Base-by-base conservation (phyloP, 805 yeast species). In the Pichia cabralensis region DNA sequence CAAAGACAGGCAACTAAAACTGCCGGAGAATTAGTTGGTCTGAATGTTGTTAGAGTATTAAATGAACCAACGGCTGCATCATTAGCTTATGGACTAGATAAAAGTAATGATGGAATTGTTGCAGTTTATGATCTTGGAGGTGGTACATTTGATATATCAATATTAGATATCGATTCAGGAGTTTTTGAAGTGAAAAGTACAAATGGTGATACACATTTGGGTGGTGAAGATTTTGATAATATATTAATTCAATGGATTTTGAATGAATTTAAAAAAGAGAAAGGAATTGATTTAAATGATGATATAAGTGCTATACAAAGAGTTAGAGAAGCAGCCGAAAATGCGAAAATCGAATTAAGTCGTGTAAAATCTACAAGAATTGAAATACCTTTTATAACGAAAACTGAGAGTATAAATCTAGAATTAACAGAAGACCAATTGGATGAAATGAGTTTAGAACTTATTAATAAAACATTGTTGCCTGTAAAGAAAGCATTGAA, bases 91-190 rank as follows among this genome's bases (percentile, higher is more conserved):
- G 96, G 96, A 53, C 71, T 85, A 51, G 95, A 85, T 13, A 44
- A 59, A 62, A 72, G 78, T 62, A 74, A 69, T 57, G 81, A 78
- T 54, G 64, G 64, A 9, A 48, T 62, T 56, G 89, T 88, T 47
- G 96, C 96, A 34, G 96, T 86, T 43, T 86, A 85, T 69, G 96
- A 86, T 69, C 71, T 86, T 49, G 96, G 96, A 68, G 96, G 96
- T 55, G 96, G 96, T 67, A 86, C 96, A 45, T 86, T 86, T 63
- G 96, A 86, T 76, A 80, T 86, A 58, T 88, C 96, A 43, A 82
- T 86, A 53, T 72, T 86, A 54, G 96, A 88, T 68, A 88, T 86
- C 52, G 95, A 86, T 62, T 88, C 86, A 57, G 96, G 96, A 64
- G 96, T 86, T 41, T 86, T 86, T 58, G 96, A 86, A 71, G 96